phyloP scores from a whole-genome alignment of 2,329 filamentous ascomycete species.

The Verticillium tricorpus region DNA sequence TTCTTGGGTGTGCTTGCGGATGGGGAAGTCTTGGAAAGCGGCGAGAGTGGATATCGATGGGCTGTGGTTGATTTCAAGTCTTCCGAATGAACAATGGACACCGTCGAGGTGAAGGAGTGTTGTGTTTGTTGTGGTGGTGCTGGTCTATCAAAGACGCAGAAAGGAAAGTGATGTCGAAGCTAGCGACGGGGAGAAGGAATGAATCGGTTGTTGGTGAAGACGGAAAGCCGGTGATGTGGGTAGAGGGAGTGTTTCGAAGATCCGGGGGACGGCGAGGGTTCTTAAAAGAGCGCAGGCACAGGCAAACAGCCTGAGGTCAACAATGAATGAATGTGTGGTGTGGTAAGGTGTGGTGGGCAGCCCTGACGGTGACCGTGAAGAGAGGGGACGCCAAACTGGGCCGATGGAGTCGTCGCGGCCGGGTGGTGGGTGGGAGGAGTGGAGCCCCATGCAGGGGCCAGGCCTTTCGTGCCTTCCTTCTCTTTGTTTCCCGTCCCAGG shows the following conservation, averaged over 20 bases:
- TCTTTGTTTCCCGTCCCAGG: background rate
- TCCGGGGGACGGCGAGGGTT: constrained; percentile 8
- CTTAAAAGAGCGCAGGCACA: constrained; percentile 16
- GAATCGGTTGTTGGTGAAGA: background rate
- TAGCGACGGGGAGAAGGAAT: constrained; percentile 7
- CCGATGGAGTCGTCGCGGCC: background rate
- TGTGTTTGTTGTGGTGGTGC: background rate
- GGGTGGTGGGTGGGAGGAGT: background rate
- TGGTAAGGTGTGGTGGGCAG: background rate
- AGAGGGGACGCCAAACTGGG: background rate
- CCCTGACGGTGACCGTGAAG: background rate
- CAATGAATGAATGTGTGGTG: background rate
- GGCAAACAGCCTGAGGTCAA: constrained; percentile 12
- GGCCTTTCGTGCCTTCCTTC: background rate
- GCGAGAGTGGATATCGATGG: background rate
- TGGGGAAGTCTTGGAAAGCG: background rate
- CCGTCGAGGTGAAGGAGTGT: constrained; percentile 2
- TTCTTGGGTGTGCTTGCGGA: constrained; percentile 8
- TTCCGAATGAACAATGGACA: background rate
- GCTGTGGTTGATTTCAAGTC: background rate
- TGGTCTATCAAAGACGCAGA: constrained; percentile 50
- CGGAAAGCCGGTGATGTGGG: constrained; percentile 11
- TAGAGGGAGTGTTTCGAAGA: constrained; percentile 7
- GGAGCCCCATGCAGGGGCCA: background rate
- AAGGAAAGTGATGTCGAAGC: constrained; percentile 29